Conservation (phyloP, 116 monocot species). For the Cymodocea nodosa region DNA sequence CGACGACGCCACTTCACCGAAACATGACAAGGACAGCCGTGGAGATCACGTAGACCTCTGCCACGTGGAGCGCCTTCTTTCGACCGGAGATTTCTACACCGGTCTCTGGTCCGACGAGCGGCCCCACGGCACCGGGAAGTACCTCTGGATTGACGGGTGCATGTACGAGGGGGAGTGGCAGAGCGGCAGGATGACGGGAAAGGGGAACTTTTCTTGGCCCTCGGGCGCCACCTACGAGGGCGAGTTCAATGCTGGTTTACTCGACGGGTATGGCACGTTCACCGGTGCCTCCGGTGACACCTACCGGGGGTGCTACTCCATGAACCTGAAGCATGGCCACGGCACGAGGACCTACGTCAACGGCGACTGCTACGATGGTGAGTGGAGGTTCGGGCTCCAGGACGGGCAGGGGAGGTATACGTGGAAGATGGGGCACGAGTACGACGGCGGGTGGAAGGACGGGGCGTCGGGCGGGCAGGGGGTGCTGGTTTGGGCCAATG, state of each 20-base stretch:
- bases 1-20: constrained; percentile 12
- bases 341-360: constrained; percentile 31
- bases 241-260: constrained; percentile 33
- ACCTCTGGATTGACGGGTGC: constrained; percentile 50
- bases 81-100: constrained; percentile 37
- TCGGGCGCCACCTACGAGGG: constrained; percentile 52
- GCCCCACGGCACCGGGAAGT: constrained; percentile 45
- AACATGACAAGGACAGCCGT: background rate
- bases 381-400: constrained; percentile 27
- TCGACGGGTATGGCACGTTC: constrained; percentile 38
- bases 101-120: constrained; percentile 23
- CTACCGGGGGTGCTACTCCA: constrained; percentile 28
- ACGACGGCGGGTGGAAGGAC: constrained; percentile 21
- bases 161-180: constrained; percentile 53
- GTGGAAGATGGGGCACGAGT: constrained; percentile 35
- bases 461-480: constrained; percentile 26
- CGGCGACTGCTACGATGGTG: constrained; percentile 45
- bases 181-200: constrained; percentile 24
- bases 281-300: constrained; percentile 27
- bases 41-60: background rate
- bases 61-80: constrained; percentile 18
- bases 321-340: constrained; percentile 32
- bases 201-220: constrained; percentile 47
- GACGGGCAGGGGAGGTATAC: constrained; percentile 32
- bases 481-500: constrained; percentile 21